Evolutionary conservation across 163 green algal species (phyloP).

Genomic region (Trebouxiophyceae sp.): DNA sequence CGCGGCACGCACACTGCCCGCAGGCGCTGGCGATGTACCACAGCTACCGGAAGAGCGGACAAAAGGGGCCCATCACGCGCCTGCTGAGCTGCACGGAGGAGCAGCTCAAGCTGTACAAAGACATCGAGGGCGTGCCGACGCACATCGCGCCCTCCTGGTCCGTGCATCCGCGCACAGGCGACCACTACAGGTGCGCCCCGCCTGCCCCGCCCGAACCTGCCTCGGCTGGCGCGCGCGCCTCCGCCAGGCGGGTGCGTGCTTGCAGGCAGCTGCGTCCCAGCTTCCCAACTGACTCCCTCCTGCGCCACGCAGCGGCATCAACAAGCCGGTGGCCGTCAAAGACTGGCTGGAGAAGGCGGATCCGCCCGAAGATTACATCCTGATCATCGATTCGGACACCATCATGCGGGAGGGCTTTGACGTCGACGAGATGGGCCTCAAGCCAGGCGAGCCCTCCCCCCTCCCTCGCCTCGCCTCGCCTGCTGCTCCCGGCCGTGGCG

Average conservation of each 20-base stretch:
- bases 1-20: neutral
- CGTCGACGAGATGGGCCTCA: slow-evolving; percentile 11
- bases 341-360: slow-evolving; percentile 39
- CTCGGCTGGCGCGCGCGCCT: too few relatives aligned
- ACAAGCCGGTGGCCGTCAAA: slow-evolving; percentile 76
- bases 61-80: slow-evolving; percentile 60
- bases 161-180: slow-evolving; percentile 53
- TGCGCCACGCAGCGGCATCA: slow-evolving; percentile 68
- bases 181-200: slow-evolving; percentile 58
- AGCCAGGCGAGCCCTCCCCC: slow-evolving; percentile 1
- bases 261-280: too few relatives aligned
- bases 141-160: slow-evolving; percentile 63
- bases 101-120: slow-evolving; percentile 2
- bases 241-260: too few relatives aligned
- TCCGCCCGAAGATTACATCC: slow-evolving; percentile 47
- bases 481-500: too few relatives aligned
- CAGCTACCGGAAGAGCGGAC: slow-evolving; percentile 49
- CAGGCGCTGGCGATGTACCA: slow-evolving; percentile 53
- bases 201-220: slow-evolving; percentile 10
- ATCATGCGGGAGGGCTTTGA: slow-evolving; percentile 47
- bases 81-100: slow-evolving; percentile 71
- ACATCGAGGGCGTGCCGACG: slow-evolving; percentile 26
- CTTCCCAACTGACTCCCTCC: too few relatives aligned
- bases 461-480: neutral
- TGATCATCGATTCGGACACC: slow-evolving; percentile 55